Evolutionary conservation across 257 asterid genomes (phyloP).

Genomic region (Solanum piurae): DNA sequence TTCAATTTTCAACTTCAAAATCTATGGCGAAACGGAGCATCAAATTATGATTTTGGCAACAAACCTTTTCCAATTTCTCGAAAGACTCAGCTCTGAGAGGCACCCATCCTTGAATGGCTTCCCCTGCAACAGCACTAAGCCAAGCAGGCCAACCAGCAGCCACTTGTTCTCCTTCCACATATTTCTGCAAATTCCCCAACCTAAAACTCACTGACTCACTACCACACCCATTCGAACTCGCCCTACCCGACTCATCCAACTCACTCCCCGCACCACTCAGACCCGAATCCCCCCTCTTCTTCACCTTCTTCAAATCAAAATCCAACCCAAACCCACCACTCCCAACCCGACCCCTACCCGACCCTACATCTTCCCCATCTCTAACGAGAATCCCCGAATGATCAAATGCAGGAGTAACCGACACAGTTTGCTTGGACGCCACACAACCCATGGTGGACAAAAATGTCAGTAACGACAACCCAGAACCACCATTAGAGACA

Average conservation of each 20-base stretch:
- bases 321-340: conserved; percentile 53
- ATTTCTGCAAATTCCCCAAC: conserved; percentile 73
- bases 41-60: not conserved
- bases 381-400: conserved; percentile 49
- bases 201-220: conserved; percentile 85
- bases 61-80: conserved; percentile 48
- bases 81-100: conserved; percentile 46
- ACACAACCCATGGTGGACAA: conserved; percentile 67
- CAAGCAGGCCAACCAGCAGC: conserved; percentile 78
- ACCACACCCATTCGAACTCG: conserved; percentile 63
- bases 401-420: conserved; percentile 78
- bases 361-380: conserved; percentile 9
- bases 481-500: not conserved
- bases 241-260: conserved; percentile 70
- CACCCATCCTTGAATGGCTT: conserved; percentile 58
- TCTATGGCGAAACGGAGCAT: not conserved
- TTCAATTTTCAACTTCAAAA: not conserved
- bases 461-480: not conserved
- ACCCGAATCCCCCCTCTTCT: conserved; percentile 54
- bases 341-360: not conserved
- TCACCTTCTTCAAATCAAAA: conserved; percentile 44
- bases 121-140: conserved; percentile 58
- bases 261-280: conserved; percentile 52
- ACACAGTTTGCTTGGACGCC: conserved; percentile 69
- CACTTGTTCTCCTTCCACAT: conserved; percentile 41